Base-by-base conservation (phyloP, 306 rosid genomes). In the Cajanus cajan region DNA sequence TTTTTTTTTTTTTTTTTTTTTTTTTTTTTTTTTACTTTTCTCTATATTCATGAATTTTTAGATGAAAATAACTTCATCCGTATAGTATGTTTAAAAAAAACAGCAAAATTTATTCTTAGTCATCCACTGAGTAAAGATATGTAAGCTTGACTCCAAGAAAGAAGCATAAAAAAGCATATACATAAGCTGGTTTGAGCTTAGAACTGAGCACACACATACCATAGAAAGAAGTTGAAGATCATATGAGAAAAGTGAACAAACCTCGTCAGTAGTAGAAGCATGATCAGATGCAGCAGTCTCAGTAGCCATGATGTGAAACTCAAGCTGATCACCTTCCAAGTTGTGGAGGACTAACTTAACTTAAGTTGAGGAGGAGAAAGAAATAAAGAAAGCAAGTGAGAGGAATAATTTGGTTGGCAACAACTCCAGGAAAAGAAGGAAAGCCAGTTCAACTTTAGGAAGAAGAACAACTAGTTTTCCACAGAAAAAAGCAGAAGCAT, bases 371-470 rank as follows among this genome's bases (percentile, higher is more conserved):
- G 44, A 37, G 45, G 70, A 68, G 72, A 77, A 64, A 68, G 58
- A 82, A 61, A 74, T 63, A 63, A 77, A 48, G 71, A 64, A 65
- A 77, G 50, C 3, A 52, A 79, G 82, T 8, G 75, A 85, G 61
- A 73, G 68, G 90, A 89, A 85, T 79, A 72, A 87, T 83, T 71
- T 45, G 89, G 91, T 86, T 87, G 95, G 91, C 85, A 88, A 88
- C 91, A 87, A 88, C 89, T 58, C 68, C 24, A 52, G 66, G 81
- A 74, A 82, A 82, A 75, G 85, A 71, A 51, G 80, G 73, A 80
- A 80, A 74, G 72, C 73, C 15, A 76, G 63, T 58, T 76, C 45
- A 70, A 52, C 81, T 78, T 84, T 82, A 40, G 82, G 88, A 87
- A 71, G 82, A 52, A 78, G 79, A 74, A 79, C 31, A 47, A 78